Base-by-base conservation (phyloP, 2,329 filamentous ascomycete species). In the Paracamarosporium sp. region DNA sequence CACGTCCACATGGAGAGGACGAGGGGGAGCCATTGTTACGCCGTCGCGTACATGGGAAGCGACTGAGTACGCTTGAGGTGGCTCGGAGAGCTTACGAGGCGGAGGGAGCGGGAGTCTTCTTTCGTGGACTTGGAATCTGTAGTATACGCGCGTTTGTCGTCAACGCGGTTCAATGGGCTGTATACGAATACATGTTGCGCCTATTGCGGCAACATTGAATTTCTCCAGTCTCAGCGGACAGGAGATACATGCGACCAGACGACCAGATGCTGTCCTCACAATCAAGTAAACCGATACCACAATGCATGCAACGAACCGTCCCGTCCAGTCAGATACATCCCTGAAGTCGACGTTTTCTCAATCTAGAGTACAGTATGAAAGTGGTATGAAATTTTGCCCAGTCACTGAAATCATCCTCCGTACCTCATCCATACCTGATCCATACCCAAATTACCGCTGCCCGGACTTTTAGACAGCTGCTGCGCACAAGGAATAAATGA, bases 151-250 rank as follows among this genome's bases (percentile, higher is more conserved):
- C 94, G 0, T 97, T 98, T 74, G 81, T 96, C 51, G 94, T 97
- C 36, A 97, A 97, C 79, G 93, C 94, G 2, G 90, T 92, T n/a
- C 87, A 89, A 80, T 98, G 93, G 93, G 90, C 90, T 24, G 86
- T 92, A 5, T 97, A 97, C 73, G 93, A 97, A 78, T 92, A 90
- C 88, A 86, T 92, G 69, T 94, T 97, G 90, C 72, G 71, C 50
- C 54, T 76, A 27, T 63, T 74, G 13, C 67, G 69, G 40, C 56
- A 62, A 48, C 45, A 40, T 30, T 61, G 31, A 56, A 20, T 38
- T 24, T 56, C 40, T 20, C 53, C 25, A 6, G 24, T 33, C 41
- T 44, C 13, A n/a, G 12, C 12, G 13, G 31, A 36, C 22, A 25
- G 22, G 28, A 15, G 20, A 48, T 27, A 48, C 20, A 40, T 27